Evolutionary conservation across 2,329 filamentous ascomycete species (phyloP).

Genomic region (Zymoseptoria passerinii): DNA sequence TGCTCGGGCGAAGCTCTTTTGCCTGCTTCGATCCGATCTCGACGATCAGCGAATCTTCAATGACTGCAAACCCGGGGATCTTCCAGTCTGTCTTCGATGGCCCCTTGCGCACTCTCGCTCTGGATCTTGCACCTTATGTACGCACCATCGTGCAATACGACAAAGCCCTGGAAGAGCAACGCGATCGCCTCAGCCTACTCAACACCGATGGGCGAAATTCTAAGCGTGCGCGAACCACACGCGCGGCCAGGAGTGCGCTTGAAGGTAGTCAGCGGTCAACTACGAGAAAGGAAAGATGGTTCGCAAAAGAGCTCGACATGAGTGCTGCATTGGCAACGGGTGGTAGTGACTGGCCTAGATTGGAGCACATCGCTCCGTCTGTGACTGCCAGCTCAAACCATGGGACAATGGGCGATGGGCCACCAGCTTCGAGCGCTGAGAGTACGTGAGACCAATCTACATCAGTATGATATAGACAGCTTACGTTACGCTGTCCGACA

Average conservation of each 20-base stretch:
- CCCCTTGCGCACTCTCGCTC: conserved; percentile 53
- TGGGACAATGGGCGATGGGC: conserved; percentile 1
- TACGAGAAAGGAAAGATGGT: conserved; percentile 65
- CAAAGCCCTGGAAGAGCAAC: conserved; percentile 58
- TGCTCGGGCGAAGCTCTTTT: conserved; percentile 35
- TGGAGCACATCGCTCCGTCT: neutral
- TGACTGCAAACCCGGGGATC: conserved; percentile 36
- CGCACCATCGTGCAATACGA: conserved; percentile 76
- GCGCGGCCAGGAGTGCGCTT: conserved; percentile 66
- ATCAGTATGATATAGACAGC: neutral
- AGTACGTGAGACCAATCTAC: conserved; percentile 1
- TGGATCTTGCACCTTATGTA: conserved; percentile 85
- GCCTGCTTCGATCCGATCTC: conserved; percentile 47
- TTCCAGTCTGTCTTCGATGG: conserved; percentile 71
- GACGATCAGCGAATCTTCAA: conserved; percentile 27
- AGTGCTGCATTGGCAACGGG: conserved; percentile 56
- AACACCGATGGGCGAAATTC: conserved; percentile 37
- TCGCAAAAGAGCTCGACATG: conserved; percentile 53
- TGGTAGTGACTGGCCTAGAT: conserved; percentile 32
- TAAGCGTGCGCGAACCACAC: conserved; percentile 61
- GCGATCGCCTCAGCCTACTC: conserved; percentile 54
- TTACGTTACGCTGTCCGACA: neutral
- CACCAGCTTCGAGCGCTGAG: conserved; percentile 7
- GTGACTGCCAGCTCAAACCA: neutral
- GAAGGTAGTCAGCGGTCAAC: conserved; percentile 57